Percentiles rank a stretch among this genome's conserved stretches.
Conservation (phyloP, 306 rosid genomes). For the Lathyrus tuberosus region DNA sequence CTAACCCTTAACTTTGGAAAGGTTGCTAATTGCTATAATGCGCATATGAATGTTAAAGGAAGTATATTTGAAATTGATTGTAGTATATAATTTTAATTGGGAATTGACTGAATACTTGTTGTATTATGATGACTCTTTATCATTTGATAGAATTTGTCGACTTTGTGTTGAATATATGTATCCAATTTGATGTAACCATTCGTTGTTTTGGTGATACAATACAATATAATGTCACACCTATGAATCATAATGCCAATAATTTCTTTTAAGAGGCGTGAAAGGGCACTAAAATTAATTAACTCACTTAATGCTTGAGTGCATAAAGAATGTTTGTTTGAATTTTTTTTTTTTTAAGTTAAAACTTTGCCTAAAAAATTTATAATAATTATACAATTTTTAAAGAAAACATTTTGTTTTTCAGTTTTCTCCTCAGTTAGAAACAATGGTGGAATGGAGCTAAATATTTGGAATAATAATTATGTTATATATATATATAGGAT, state of each 20-base stretch:
- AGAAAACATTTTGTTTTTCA: too few species aligned
- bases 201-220: constrained; percentile 50
- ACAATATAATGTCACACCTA: constrained; percentile 44
- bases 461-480: too few species aligned
- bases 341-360: too few species aligned
- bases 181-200: constrained; percentile 57
- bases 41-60: constrained; percentile 21
- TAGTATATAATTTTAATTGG: constrained; percentile 31
- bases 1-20: constrained; percentile 22
- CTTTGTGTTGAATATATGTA: constrained; percentile 37
- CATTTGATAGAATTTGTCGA: constrained; percentile 49
- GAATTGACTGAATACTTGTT: constrained; percentile 34
- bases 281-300: constrained; percentile 24
- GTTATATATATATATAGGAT: too few species aligned
- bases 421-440: too few species aligned
- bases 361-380: too few species aligned
- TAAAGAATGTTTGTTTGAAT: not conserved
- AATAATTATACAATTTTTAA: not conserved
- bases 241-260: constrained; percentile 41
- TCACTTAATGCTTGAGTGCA: constrained; percentile 2
- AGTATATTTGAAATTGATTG: constrained; percentile 11
- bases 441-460: too few species aligned
- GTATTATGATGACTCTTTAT: constrained; percentile 26
- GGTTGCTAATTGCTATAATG: constrained; percentile 33
- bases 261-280: constrained; percentile 11